Conservation (phyloP, 805 yeast species). For the Pichia ethanolica region DNA sequence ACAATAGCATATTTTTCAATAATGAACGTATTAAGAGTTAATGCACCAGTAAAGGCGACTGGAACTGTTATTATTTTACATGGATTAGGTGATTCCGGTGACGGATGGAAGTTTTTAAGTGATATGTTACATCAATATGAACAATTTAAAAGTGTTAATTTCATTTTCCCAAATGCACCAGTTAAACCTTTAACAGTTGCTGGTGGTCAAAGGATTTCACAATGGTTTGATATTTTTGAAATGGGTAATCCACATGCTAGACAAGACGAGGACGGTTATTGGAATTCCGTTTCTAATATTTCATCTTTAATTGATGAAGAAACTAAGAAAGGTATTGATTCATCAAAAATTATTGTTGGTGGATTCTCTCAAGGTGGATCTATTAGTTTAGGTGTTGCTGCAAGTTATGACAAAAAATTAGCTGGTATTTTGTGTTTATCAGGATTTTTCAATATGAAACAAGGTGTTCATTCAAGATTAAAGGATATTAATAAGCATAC, state of each 20-base stretch:
- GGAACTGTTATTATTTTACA: constrained; percentile 74
- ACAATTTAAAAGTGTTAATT: constrained; percentile 50
- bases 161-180: constrained; percentile 92
- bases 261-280: constrained; percentile 49
- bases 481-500: constrained; percentile 46
- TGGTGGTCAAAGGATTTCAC: constrained; percentile 62
- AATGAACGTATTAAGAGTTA: constrained; percentile 30
- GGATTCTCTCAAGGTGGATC: constrained; percentile 97
- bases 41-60: constrained; percentile 37
- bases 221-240: constrained; percentile 76
- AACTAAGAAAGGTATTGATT: constrained; percentile 44
- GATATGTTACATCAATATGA: constrained; percentile 42
- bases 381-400: constrained; percentile 54
- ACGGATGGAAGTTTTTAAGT: constrained; percentile 83
- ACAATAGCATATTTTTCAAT: neutral
- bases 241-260: constrained; percentile 41
- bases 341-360: constrained; percentile 74
- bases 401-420: constrained; percentile 48
- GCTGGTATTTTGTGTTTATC: constrained; percentile 77
- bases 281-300: constrained; percentile 40
- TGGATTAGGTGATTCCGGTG: constrained; percentile 88
- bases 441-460: constrained; percentile 53
- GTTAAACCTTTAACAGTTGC: constrained; percentile 57
- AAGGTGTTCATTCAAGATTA: constrained; percentile 19
- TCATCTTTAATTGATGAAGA: constrained; percentile 44